Evolutionary conservation across 148 eudicot genomes (phyloP).

Genomic region (Rhododendron ferrugineum): DNA sequence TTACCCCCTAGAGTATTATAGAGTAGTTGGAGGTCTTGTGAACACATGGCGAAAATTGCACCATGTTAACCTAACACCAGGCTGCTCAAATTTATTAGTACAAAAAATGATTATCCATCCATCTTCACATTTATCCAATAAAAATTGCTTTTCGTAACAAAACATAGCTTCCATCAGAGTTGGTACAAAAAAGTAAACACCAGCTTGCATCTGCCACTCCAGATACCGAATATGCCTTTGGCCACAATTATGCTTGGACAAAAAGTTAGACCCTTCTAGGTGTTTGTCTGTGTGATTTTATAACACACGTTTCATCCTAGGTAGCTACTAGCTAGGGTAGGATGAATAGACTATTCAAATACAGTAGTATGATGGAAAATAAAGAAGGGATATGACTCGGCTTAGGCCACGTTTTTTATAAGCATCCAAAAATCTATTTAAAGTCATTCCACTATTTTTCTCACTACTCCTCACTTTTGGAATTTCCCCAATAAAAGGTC

Average conservation of each 20-base stretch:
- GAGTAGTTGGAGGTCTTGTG: background rate
- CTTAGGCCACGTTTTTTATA: background rate
- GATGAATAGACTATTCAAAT: background rate
- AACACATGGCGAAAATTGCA: background rate
- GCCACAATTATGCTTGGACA: background rate
- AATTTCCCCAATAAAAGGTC: background rate
- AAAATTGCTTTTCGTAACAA: background rate
- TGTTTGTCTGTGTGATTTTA: background rate
- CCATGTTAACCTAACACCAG: background rate
- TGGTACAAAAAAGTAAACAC: background rate
- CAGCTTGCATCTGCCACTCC: background rate
- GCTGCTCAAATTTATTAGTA: background rate
- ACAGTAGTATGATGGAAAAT: background rate
- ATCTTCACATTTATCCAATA: background rate
- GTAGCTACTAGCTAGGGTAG: background rate
- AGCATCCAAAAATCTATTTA: background rate
- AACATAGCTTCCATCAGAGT: background rate
- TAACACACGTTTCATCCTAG: background rate
- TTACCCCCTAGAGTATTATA: background rate
- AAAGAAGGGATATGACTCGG: background rate
- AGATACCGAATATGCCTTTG: background rate
- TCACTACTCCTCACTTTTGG: background rate
- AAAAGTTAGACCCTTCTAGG: background rate
- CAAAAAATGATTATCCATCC: background rate
- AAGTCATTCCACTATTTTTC: background rate